These are phyloP conservation scores for Tetrahymena thermophila DNA, from an alignment of 73 alveolate genomes.

Conservation along the genomic window DNA sequence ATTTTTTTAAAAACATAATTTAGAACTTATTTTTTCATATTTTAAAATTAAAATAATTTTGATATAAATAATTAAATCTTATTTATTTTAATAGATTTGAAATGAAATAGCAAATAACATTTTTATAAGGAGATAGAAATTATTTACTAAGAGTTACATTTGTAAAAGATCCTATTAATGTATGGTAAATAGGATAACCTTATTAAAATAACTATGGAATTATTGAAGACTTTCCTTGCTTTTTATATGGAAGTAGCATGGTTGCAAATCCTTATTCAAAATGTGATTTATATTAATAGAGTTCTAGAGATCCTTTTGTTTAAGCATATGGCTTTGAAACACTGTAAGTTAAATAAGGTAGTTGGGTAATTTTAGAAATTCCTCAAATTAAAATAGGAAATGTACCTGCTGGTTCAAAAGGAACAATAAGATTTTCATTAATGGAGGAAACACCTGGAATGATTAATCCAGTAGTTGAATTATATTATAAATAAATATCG, in stretches of 20 bases:
- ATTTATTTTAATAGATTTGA: neutral
- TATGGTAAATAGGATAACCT: neutral
- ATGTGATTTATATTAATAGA: neutral
- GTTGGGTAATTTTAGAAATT: neutral
- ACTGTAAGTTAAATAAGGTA: neutral
- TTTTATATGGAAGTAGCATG: neutral
- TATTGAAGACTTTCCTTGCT: neutral
- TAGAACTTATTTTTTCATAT: neutral
- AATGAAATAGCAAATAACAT: neutral
- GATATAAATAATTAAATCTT: neutral
- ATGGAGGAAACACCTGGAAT: neutral
- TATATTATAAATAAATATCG: neutral
- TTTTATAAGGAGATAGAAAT: neutral
- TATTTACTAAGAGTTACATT: neutral
- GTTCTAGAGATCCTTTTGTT: neutral
- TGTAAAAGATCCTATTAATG: neutral
- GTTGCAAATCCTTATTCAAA: neutral
- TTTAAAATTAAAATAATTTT: neutral
- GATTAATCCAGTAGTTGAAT: neutral
- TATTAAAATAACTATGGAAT: neutral
- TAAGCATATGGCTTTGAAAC: neutral
- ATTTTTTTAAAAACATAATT: neutral
- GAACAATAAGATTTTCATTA: neutral
- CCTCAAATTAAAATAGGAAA: neutral
- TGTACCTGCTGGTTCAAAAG: neutral